Percentiles rank a stretch among this genome's conserved stretches.
phyloP scores from a whole-genome alignment of 352 stramenopile species.

The Globisporangium alternatum region DNA sequence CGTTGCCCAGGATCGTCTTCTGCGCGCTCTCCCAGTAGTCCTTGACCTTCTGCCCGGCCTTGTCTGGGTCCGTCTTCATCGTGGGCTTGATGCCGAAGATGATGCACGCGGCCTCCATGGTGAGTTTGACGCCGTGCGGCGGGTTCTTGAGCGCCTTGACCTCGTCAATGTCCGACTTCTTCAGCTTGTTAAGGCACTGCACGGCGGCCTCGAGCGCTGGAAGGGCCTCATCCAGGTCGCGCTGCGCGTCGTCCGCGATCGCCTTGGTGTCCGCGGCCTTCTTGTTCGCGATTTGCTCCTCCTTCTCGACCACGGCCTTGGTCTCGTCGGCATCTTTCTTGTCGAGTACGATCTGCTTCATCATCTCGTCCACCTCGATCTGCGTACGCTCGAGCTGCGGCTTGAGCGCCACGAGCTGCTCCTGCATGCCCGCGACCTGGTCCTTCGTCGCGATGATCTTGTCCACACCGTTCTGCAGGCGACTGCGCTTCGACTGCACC shows the following conservation, averaged over 20 bases:
- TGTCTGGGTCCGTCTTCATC: constrained; percentile 88
- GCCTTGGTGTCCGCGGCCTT: constrained; percentile 92
- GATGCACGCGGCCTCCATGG: constrained; percentile 92
- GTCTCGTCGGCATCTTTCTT: constrained; percentile 91
- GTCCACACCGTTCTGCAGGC: constrained; percentile 89
- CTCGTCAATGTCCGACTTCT: constrained; percentile 94
- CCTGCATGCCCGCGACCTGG: constrained; percentile 90
- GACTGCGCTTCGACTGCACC: constrained; percentile 80
- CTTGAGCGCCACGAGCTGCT: constrained; percentile 90
- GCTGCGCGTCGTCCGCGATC: constrained; percentile 91
- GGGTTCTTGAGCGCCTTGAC: constrained; percentile 89
- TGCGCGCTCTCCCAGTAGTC: constrained; percentile 89
- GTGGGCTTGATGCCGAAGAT: constrained; percentile 94
- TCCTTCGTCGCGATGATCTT: constrained; percentile 93
- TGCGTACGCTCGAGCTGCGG: constrained; percentile 91
- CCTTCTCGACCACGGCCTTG: constrained; percentile 87
- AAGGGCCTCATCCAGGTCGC: constrained; percentile 91
- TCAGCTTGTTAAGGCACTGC: constrained; percentile 89
- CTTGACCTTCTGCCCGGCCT: constrained; percentile 88
- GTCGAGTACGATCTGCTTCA: constrained; percentile 92
- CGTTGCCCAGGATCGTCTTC: constrained; percentile 83
- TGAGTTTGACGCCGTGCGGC: constrained; percentile 81
- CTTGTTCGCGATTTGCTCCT: constrained; percentile 90
- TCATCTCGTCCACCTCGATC: constrained; percentile 92
- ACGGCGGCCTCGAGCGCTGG: constrained; percentile 90